Evolutionary conservation across 1,284 basidiomycete genomes (phyloP), one percentile per base, ranked within the genome.

Genomic region (Acaromyces ingoldii): DNA sequence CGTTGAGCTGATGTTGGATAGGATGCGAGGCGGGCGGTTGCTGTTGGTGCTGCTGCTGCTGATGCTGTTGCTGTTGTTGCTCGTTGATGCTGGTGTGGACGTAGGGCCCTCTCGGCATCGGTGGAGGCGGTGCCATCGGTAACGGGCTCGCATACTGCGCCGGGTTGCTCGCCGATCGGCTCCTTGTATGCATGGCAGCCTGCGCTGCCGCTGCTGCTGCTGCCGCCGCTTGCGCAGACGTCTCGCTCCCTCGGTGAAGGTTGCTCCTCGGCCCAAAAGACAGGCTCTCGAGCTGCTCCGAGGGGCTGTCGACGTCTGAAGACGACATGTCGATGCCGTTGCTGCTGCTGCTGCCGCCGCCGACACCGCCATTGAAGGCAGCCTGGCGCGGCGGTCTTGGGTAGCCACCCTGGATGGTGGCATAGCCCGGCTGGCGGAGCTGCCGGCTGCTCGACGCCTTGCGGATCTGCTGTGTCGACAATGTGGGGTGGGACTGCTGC

Each of bases 361-460:
- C n/a, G n/a, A n/a, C n/a, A n/a, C n/a, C n/a, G n/a, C n/a, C n/a
- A n/a, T n/a, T n/a, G n/a, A n/a, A n/a, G n/a, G n/a, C n/a, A n/a
- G n/a, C n/a, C n/a, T n/a, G n/a, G n/a, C n/a, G n/a, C n/a, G n/a
- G 25, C 13, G 42, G 42, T 45, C 42, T 22, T 30, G 22, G 42
- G n/a, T n/a, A n/a, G n/a, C n/a, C n/a, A n/a, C 28, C 44, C 10
- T 30, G 24, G 11, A 26, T 15, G 29, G 11, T 11, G 10, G 29
- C 17, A 39, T 33, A 26, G 24, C 29, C 46, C 26, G 34, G 26
- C 37, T 64, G 63, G 3, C 68, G 57, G 3, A 71, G 49, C 37
- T 69, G 64, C 10, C 64, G 49, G 33, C 57, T 60, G 13, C 58
- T 62, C 33, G 62, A 63, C 1, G 68, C 66, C 36, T 71, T 71